phyloP scores from a whole-genome alignment of 345 rosid species.

The Populus euphratica region DNA sequence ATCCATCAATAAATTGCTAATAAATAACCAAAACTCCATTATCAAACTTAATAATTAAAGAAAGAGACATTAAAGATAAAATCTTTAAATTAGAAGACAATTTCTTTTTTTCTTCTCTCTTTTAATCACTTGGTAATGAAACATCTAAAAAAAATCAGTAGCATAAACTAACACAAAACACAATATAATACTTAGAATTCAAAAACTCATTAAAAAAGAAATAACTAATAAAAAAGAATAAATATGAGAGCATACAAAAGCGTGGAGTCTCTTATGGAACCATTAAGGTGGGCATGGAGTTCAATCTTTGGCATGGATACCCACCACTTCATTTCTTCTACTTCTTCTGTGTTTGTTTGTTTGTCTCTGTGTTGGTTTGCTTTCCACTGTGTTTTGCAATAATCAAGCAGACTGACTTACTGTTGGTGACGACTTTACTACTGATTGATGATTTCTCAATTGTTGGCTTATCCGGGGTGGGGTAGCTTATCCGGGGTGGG shows the following conservation, averaged over 20 bases:
- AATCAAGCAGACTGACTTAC: background rate
- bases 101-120: background rate
- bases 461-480: no score
- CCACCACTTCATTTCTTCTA: constrained; percentile 56
- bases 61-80: background rate
- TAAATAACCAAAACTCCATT: background rate
- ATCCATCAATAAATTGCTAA: background rate
- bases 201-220: background rate
- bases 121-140: background rate
- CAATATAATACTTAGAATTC: background rate
- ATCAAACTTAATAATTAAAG: background rate
- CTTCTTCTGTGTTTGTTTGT: background rate
- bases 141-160: background rate
- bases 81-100: background rate
- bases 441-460: no score
- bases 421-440: background rate
- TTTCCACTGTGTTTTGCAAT: background rate
- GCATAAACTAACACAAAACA: background rate
- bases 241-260: constrained; percentile 49
- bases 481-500: no score
- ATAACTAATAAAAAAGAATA: background rate
- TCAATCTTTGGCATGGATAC: constrained; percentile 77
- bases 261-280: constrained; percentile 86
- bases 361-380: no score
- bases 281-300: constrained; percentile 98